phyloP scores from a whole-genome alignment of 106 monocot species.

The Allium sativum region DNA sequence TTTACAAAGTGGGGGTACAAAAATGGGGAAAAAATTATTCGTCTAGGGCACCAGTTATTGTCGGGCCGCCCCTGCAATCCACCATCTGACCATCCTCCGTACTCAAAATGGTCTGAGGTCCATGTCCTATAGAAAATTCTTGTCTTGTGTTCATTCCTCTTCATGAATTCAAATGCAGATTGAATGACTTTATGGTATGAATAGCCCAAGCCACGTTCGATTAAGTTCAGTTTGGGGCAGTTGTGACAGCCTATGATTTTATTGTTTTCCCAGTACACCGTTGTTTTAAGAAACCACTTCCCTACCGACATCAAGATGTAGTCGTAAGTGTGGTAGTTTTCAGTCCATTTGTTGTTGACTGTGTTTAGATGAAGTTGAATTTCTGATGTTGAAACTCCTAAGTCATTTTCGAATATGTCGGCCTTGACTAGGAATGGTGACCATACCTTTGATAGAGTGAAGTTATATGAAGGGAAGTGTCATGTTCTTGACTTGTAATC shows the following conservation, averaged over 20 bases:
- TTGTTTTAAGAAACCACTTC: conserved; percentile 76
- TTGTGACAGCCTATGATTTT: conserved; percentile 55
- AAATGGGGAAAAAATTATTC: too few relatives aligned
- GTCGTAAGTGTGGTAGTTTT: conserved; percentile 31
- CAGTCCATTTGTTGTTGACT: conserved; percentile 58
- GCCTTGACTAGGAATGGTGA: conserved; percentile 36
- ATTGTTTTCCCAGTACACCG: conserved; percentile 62
- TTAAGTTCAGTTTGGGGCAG: conserved; percentile 47
- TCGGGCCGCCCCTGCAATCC: too few relatives aligned
- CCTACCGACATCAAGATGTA: conserved; percentile 60
- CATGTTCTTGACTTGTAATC: conserved; percentile 16
- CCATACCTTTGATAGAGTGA: conserved; percentile 34
- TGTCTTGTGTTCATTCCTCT: conserved; percentile 30
- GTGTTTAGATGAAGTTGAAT: conserved; percentile 61
- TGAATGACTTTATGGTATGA: conserved; percentile 23
- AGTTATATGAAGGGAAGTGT: conserved; percentile 21
- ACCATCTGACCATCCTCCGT: conserved; percentile 55
- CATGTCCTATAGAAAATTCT: conserved; percentile 49
- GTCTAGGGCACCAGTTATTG: too few relatives aligned
- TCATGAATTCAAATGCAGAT: conserved; percentile 27
- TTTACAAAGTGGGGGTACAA: too few relatives aligned
- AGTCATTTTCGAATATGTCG: conserved; percentile 7
- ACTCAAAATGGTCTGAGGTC: conserved; percentile 63
- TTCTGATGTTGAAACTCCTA: neutral
- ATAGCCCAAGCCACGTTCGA: conserved; percentile 28